phyloP scores from a whole-genome alignment of 176 grass and related monocot species.

The Microstegium vimineum region DNA sequence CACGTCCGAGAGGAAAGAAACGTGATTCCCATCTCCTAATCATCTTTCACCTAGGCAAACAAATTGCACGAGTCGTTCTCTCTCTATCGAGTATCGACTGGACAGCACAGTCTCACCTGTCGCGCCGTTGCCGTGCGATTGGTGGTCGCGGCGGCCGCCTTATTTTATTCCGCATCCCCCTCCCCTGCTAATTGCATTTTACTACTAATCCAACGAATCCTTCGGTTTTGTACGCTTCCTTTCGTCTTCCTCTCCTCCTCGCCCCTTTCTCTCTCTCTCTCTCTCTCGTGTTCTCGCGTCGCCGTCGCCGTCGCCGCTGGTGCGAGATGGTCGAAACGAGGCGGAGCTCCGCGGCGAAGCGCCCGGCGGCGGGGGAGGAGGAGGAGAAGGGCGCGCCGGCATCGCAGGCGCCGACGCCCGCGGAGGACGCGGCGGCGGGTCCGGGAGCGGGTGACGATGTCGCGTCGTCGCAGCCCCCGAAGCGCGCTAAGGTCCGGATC shows the following conservation, averaged over 20 bases:
- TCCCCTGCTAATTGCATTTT: slow-evolving; percentile 7
- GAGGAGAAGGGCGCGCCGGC: slow-evolving; percentile 33
- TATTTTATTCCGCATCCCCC: background rate
- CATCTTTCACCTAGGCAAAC: background rate
- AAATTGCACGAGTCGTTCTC: background rate
- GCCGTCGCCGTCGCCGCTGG: slow-evolving; percentile 38
- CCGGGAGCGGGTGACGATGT: background rate
- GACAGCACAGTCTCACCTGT: slow-evolving; percentile 41
- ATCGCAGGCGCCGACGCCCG: background rate
- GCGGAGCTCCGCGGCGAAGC: slow-evolving; percentile 52
- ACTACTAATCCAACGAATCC: slow-evolving; percentile 10
- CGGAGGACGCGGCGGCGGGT: background rate
- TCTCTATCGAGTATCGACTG: background rate
- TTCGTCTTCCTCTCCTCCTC: slow-evolving; percentile 16
- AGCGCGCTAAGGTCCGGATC: slow-evolving; percentile 55
- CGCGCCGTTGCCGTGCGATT: background rate
- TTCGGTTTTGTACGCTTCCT: slow-evolving; percentile 19
- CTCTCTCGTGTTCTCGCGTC: slow-evolving; percentile 10
- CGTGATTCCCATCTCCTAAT: background rate
- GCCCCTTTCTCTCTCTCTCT: slow-evolving; percentile 3
- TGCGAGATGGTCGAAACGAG: slow-evolving; percentile 45
- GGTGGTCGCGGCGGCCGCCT: background rate
- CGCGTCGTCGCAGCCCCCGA: slow-evolving; percentile 36
- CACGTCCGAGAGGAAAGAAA: background rate
- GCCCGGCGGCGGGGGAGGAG: slow-evolving; percentile 10